phyloP scores from a whole-genome alignment of 2,329 filamentous ascomycete species.

The Botryosphaeria agaves region DNA sequence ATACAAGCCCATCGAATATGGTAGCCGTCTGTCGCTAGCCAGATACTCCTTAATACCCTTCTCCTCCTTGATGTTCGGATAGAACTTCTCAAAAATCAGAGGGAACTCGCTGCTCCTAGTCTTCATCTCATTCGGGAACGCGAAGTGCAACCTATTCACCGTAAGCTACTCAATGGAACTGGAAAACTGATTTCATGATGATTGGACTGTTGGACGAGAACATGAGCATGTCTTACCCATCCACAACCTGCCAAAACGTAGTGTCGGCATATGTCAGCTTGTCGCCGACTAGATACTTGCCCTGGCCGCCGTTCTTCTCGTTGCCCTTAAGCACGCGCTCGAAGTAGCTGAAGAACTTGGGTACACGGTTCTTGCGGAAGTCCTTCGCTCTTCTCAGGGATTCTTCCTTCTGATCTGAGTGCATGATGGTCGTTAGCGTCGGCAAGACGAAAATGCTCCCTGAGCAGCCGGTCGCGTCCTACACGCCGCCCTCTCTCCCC shows the following conservation, averaged over 20 bases:
- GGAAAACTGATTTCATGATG: no score
- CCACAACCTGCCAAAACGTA: slow-evolving; percentile 50
- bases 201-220: no score
- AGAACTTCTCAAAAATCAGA: slow-evolving; percentile 42
- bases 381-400: slow-evolving; percentile 37
- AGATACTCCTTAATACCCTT: slow-evolving; percentile 53
- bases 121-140: slow-evolving; percentile 47
- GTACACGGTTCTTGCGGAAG: slow-evolving; percentile 44
- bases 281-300: slow-evolving; percentile 47
- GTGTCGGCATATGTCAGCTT: slow-evolving; percentile 55
- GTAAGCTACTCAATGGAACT: no score
- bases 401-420: slow-evolving; percentile 57
- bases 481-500: no score
- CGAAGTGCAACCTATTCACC: slow-evolving; percentile 40
- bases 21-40: slow-evolving; percentile 41
- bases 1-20: slow-evolving; percentile 50
- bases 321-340: slow-evolving; percentile 45
- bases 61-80: slow-evolving; percentile 42
- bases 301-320: slow-evolving; percentile 36
- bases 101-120: slow-evolving; percentile 39
- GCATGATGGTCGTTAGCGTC: slow-evolving; percentile 1
- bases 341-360: slow-evolving; percentile 57
- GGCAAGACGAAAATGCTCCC: no score
- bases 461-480: no score
- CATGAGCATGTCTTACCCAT: no score